Conservation (phyloP, 805 yeast species). For the Debaryomyces castellii region DNA sequence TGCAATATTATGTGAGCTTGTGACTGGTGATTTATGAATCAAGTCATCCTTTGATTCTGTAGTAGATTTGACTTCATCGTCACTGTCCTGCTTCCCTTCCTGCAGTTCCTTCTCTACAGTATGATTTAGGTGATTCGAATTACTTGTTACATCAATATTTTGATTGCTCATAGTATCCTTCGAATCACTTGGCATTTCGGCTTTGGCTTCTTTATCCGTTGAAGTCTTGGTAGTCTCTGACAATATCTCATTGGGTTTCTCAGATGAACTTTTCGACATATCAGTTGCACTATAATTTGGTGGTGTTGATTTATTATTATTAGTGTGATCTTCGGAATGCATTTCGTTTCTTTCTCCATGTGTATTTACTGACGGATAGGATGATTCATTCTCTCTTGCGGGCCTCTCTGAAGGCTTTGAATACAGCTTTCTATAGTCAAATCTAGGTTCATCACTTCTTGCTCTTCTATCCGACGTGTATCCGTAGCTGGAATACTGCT, state of each 20-base stretch:
- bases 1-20: conserved; percentile 1
- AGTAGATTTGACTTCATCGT: neutral
- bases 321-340: too few species aligned
- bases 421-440: neutral
- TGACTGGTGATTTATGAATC: neutral
- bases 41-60: neutral
- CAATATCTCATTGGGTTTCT: too few species aligned
- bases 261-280: too few species aligned
- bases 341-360: neutral
- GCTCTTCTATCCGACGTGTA: neutral
- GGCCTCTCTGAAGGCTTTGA: neutral
- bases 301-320: neutral
- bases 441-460: neutral
- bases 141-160: neutral
- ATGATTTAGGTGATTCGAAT: too few species aligned
- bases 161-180: neutral
- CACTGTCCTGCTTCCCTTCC: neutral
- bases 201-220: too few species aligned
- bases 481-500: neutral
- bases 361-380: neutral
- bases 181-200: too few species aligned
- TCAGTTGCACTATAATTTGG: neutral
- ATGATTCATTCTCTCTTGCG: neutral
- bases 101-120: too few species aligned
- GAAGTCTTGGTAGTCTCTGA: too few species aligned